phyloP scores from a whole-genome alignment of 2,329 filamentous ascomycete genomes.

The Thelonectria olida region DNA sequence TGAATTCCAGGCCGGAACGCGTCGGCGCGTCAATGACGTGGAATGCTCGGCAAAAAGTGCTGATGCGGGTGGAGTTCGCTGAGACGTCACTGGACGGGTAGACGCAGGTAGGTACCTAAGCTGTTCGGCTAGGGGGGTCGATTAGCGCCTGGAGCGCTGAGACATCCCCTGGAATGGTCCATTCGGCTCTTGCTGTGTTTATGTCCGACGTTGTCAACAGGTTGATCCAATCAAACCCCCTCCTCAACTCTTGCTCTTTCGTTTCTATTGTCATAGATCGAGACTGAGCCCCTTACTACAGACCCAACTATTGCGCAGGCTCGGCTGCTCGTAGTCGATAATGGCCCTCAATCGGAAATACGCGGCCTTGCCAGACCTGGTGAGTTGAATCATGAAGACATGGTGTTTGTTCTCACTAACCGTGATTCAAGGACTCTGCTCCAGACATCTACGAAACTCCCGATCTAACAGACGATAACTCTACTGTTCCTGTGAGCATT shows the following conservation, averaged over 20 bases:
- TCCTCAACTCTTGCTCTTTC: slow-evolving; percentile 1
- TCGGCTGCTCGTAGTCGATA: background rate
- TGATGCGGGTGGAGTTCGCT: slow-evolving; percentile 5
- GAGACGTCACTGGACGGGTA: slow-evolving; percentile 5
- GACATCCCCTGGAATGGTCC: slow-evolving; percentile 15
- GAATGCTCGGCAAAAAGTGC: slow-evolving; percentile 15
- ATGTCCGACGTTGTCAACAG: background rate
- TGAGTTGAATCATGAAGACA: slow-evolving; percentile 48
- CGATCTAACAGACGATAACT: slow-evolving; percentile 88
- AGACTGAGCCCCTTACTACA: background rate
- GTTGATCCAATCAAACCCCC: background rate
- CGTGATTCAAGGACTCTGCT: slow-evolving; percentile 75
- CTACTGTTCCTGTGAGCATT: slow-evolving; percentile 77
- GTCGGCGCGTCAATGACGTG: slow-evolving; percentile 26
- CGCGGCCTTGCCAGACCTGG: slow-evolving; percentile 81
- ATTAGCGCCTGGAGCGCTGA: slow-evolving; percentile 12
- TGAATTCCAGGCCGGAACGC: slow-evolving; percentile 16
- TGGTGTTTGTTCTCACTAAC: slow-evolving; percentile 25
- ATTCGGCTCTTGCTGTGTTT: slow-evolving; percentile 2
- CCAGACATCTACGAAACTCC: slow-evolving; percentile 98
- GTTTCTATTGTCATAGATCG: background rate
- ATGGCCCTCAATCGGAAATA: slow-evolving; percentile 87
- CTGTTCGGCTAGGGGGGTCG: background rate
- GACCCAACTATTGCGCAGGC: slow-evolving; percentile 1
- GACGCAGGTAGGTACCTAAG: slow-evolving; percentile 5